Conservation (phyloP, 768 basidiomycete species). For the Phylloporus rhodoxanthus region DNA sequence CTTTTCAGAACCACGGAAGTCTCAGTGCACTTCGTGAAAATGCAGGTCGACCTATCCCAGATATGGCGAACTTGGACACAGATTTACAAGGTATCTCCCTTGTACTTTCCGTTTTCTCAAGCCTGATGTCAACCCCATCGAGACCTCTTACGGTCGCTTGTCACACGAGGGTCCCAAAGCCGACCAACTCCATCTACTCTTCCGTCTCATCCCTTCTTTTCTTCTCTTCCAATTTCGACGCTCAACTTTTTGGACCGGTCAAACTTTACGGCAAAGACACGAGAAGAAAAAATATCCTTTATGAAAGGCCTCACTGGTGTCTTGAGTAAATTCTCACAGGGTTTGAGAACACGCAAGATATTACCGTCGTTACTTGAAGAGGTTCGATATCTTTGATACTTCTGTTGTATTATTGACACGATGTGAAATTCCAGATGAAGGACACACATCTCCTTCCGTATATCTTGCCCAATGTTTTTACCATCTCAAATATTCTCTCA, state of each 20-base stretch:
- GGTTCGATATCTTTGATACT: constrained; percentile 38
- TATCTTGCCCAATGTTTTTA: constrained; percentile 92
- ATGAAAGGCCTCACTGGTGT: constrained; percentile 85
- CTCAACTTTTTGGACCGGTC: constrained; percentile 94
- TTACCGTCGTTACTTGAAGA: constrained; percentile 91
- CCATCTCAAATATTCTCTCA: constrained; percentile 73
- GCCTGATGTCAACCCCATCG: constrained; percentile 5
- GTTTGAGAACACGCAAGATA: constrained; percentile 81
- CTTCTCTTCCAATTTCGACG: constrained; percentile 90
- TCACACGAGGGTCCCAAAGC: constrained; percentile 69
- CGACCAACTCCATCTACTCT: constrained; percentile 77
- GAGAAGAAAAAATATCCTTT: constrained; percentile 95
- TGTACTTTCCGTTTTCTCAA: neutral
- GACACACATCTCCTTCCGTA: constrained; percentile 90
- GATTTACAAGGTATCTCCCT: constrained; percentile 61
- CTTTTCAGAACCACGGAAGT: constrained; percentile 80
- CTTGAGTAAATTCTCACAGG: constrained; percentile 80
- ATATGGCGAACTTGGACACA: constrained; percentile 58
- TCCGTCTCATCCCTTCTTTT: constrained; percentile 86
- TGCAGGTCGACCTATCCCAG: constrained; percentile 55
- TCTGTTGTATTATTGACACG: constrained; percentile 7
- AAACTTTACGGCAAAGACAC: constrained; percentile 87
- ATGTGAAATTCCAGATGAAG: constrained; percentile 62
- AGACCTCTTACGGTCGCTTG: constrained; percentile 76
- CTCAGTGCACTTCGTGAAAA: constrained; percentile 65